Evolutionary conservation across 768 basidiomycete species (phyloP).

Genomic region (Serendipita indica): DNA sequence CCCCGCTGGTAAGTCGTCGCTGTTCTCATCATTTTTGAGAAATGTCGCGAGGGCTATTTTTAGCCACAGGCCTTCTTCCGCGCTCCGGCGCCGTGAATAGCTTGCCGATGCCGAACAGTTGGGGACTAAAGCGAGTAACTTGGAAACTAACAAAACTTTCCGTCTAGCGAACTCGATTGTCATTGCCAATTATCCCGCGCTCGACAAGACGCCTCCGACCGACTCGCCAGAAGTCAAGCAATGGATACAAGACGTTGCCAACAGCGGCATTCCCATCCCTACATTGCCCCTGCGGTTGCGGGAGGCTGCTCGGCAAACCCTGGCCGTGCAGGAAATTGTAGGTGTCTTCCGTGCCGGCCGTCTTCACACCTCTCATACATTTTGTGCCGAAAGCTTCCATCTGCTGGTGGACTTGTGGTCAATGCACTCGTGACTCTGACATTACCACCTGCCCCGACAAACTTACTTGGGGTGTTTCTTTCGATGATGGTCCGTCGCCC

Average conservation of each 20-base stretch:
- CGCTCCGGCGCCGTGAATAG: neutral
- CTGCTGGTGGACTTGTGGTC: conserved; percentile 75
- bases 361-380: neutral
- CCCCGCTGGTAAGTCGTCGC: conserved; percentile 21
- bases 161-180: conserved; percentile 11
- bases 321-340: conserved; percentile 27
- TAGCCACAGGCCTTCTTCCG: neutral
- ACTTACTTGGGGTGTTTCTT: conserved; percentile 42
- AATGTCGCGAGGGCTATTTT: neutral
- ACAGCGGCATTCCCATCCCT: conserved; percentile 46
- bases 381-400: conserved; percentile 29
- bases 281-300: conserved; percentile 24
- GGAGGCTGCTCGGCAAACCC: conserved; percentile 41
- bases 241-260: conserved; percentile 51
- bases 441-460: conserved; percentile 60
- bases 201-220: conserved; percentile 46
- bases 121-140: neutral
- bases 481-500: conserved; percentile 68
- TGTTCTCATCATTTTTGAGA: neutral
- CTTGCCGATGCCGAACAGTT: neutral
- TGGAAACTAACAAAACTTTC: neutral
- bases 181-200: conserved; percentile 45
- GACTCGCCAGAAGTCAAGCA: conserved; percentile 48
- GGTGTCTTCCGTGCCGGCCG: neutral
- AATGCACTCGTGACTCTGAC: conserved; percentile 53